A percentile compares a stretch with the other conserved stretches of the same genome.
Evolutionary conservation across 306 rosid species (phyloP).

Genomic region (Astragalus membranaceus): DNA sequence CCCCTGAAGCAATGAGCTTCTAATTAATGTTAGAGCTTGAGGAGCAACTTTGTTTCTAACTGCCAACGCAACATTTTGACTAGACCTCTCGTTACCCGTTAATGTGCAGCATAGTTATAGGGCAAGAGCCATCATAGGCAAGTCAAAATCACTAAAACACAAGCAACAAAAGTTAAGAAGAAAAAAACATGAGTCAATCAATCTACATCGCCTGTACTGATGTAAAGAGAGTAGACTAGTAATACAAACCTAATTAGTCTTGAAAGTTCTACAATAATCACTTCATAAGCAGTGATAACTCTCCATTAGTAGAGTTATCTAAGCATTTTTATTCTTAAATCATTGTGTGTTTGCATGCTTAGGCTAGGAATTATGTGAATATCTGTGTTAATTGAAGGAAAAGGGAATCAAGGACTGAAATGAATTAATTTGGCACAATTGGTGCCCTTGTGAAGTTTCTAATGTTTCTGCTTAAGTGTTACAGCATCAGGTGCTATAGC

Average conservation of each 20-base stretch:
- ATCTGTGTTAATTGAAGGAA: too few species aligned
- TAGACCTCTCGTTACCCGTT: conserved; percentile 92
- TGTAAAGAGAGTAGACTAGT: not conserved
- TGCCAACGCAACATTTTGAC: conserved; percentile 80
- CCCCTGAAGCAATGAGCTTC: conserved; percentile 96
- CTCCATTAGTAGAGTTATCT: too few species aligned
- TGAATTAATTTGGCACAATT: too few species aligned
- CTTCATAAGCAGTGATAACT: conserved; percentile 94
- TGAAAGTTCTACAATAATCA: conserved; percentile 88
- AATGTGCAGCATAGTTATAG: conserved; percentile 93
- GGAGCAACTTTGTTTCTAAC: conserved; percentile 97
- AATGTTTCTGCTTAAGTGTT: too few species aligned
- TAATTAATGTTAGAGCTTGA: conserved; percentile 81
- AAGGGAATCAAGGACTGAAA: too few species aligned
- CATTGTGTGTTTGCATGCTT: too few species aligned
- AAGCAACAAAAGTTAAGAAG: not conserved
- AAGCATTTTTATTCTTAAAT: too few species aligned
- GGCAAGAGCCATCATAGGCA: conserved; percentile 99
- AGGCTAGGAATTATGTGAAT: too few species aligned
- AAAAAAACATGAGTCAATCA: conserved; percentile 2
- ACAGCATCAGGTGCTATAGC: too few species aligned
- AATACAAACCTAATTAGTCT: conserved; percentile 73
- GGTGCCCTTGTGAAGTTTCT: too few species aligned
- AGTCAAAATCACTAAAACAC: conserved; percentile 86
- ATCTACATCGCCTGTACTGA: not conserved